Conservation (phyloP, 768 basidiomycete genomes). For the Gymnopilus junonius region DNA sequence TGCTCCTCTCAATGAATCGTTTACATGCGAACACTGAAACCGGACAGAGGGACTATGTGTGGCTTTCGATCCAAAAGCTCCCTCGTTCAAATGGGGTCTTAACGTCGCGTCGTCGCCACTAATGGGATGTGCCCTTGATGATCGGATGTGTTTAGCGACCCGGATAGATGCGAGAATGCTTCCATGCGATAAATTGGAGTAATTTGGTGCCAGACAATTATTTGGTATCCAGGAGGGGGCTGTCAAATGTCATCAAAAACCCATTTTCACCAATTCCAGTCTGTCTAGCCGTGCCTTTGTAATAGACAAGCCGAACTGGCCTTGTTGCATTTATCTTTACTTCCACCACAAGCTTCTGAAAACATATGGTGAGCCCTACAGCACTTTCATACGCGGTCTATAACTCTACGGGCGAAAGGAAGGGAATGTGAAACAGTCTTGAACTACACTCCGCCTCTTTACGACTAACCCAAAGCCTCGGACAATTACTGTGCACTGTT, state of each 20-base stretch:
- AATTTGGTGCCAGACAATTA: background rate
- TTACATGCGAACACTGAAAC: no score
- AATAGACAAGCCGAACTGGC: background rate
- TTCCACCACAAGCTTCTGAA: background rate
- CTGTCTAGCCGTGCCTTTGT: background rate
- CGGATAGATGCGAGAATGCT: background rate
- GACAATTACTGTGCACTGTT: background rate
- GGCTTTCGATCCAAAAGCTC: background rate
- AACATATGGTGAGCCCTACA: background rate
- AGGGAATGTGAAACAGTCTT: background rate
- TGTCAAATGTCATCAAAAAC: background rate
- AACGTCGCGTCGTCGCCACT: no score
- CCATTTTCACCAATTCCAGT: background rate
- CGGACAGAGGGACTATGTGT: no score
- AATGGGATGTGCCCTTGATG: background rate
- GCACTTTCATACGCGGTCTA: background rate
- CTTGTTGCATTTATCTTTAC: background rate
- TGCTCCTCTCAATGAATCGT: no score
- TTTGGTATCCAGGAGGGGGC: background rate
- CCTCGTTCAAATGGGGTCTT: background rate
- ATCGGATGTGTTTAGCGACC: background rate
- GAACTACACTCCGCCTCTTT: background rate
- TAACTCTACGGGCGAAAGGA: background rate
- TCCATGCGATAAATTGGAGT: background rate
- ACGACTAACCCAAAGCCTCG: background rate